Evolutionary conservation across 208 protist genomes (phyloP), one percentile per base, ranked within the genome.

Genomic region (Wallacemonas collosoma): DNA sequence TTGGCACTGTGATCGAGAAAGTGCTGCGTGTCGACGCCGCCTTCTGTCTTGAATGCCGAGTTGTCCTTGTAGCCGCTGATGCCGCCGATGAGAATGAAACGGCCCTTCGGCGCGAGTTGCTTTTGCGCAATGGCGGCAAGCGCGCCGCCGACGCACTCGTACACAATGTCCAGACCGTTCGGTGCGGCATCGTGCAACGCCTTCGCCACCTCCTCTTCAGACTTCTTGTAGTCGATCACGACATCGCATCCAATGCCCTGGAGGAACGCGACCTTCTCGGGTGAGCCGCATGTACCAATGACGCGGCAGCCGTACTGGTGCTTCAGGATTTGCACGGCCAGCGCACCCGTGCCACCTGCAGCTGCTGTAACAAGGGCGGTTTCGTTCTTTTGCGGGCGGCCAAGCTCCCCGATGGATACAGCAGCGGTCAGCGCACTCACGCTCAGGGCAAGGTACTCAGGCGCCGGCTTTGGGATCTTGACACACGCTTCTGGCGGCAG

Each of bases 291-390:
- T 41, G 85, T 94, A 6, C 89, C 85, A 44, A 87, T 79, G 44
- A 94, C 85, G 36, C 78, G 72, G 67, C 74, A 84, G 14, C 73
- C 69, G 65, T 83, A 81, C 54, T 86, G 56, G 57, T 79, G 63
- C 68, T 89, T 86, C n/a, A 86, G 77, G 2, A 91, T 72, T 71
- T 95, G 87, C 54, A 90, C 85, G 6, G 82, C 81, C 40, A 88
- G 81, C 35, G 55, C 72, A 35, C 87, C 84, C 3, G 84, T 90
- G 63, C 83, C 85, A 43, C 85, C 90, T 26, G 82, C 86, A 3
- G 85, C 90, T 11, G 86, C 88, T 0, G 79, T 85, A 51, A 88
- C 82, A 12, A 90, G 76, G 14, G 80, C 81, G n/a, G 66, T 60
- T 43, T 91, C 80, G 60, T 75, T 77, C 62, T 81, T 62, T 48